Evolutionary conservation across 73 alveolate species (phyloP).

Genomic region (Blepharisma japonicum): DNA sequence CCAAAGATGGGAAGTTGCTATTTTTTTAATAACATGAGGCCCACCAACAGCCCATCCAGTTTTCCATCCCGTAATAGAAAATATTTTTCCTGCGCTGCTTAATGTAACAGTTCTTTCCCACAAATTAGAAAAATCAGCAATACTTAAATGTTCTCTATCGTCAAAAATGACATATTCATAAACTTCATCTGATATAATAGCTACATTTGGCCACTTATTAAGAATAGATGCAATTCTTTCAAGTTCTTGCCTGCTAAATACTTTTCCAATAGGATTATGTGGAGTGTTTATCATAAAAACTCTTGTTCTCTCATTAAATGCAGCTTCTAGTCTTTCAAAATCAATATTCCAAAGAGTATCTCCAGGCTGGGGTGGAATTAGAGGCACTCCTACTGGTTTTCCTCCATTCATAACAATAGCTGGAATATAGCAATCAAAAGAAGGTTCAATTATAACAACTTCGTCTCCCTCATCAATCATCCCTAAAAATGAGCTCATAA

Average conservation of each 20-base stretch:
- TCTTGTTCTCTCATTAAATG: slow-evolving; percentile 49
- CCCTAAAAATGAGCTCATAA: slow-evolving; percentile 29
- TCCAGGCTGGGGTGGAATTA: neutral
- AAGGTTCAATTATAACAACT: slow-evolving; percentile 51
- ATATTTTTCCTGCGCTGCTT: slow-evolving; percentile 64
- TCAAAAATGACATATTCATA: slow-evolving; percentile 56
- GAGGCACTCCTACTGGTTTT: slow-evolving; percentile 23
- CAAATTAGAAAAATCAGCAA: slow-evolving; percentile 60
- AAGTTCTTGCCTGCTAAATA: slow-evolving; percentile 48
- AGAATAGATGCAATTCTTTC: slow-evolving; percentile 42
- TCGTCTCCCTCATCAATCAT: slow-evolving; percentile 40
- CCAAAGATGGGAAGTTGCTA: slow-evolving; percentile 28
- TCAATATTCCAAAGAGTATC: slow-evolving; percentile 32
- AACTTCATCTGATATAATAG: slow-evolving; percentile 62
- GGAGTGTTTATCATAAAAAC: slow-evolving; percentile 54
- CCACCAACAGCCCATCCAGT: slow-evolving; percentile 57
- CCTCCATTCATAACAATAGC: slow-evolving; percentile 28
- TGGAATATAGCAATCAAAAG: slow-evolving; percentile 38
- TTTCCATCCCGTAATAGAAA: slow-evolving; percentile 65
- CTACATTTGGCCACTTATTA: slow-evolving; percentile 47
- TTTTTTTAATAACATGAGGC: slow-evolving; percentile 16
- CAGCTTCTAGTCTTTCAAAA: slow-evolving; percentile 56
- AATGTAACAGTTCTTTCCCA: slow-evolving; percentile 58
- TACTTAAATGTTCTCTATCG: slow-evolving; percentile 32
- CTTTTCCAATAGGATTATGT: slow-evolving; percentile 64